Conservation (phyloP, 2,329 filamentous ascomycete species). For the Zopfia rhizophila region DNA sequence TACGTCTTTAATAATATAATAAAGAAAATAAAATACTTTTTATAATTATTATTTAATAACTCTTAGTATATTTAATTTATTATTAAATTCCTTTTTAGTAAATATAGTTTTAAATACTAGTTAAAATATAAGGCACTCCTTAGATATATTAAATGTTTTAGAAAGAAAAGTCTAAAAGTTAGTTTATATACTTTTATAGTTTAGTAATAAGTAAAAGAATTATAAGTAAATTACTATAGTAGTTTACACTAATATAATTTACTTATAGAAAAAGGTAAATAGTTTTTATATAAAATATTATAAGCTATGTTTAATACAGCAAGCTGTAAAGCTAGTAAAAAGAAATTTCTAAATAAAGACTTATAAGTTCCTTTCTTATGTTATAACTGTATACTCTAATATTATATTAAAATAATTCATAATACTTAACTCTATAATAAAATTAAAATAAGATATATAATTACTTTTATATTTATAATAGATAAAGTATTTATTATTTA, state of each 20-base stretch:
- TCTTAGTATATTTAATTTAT: slow-evolving; percentile 11
- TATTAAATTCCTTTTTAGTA: slow-evolving; percentile 1
- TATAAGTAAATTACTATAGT: not conserved
- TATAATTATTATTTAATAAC: slow-evolving; percentile 3
- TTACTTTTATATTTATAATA: slow-evolving; percentile 7
- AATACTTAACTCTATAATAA: not conserved
- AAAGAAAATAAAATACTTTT: slow-evolving; percentile 3
- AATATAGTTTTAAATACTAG: slow-evolving; percentile 3
- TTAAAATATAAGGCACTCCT: slow-evolving; percentile 1
- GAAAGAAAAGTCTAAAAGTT: slow-evolving; percentile 1
- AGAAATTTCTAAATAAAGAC: slow-evolving; percentile 2
- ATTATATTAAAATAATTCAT: slow-evolving; percentile 1
- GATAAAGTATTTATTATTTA: slow-evolving; percentile 1
- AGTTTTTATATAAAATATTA: not conserved
- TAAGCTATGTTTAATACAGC: not conserved
- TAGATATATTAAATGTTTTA: slow-evolving; percentile 4
- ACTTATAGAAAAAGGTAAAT: not conserved
- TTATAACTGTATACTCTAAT: not conserved
- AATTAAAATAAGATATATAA: not conserved
- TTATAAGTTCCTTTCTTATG: slow-evolving; percentile 5
- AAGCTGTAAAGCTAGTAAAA: not conserved
- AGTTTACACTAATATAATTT: slow-evolving; percentile 3
- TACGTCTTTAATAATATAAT: slow-evolving; percentile 5
- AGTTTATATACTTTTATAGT: slow-evolving; percentile 5
- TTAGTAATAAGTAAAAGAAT: slow-evolving; percentile 3